Evolutionary conservation across 2,329 filamentous ascomycete species (phyloP).

Genomic region (Paraconiothyrium sp.): DNA sequence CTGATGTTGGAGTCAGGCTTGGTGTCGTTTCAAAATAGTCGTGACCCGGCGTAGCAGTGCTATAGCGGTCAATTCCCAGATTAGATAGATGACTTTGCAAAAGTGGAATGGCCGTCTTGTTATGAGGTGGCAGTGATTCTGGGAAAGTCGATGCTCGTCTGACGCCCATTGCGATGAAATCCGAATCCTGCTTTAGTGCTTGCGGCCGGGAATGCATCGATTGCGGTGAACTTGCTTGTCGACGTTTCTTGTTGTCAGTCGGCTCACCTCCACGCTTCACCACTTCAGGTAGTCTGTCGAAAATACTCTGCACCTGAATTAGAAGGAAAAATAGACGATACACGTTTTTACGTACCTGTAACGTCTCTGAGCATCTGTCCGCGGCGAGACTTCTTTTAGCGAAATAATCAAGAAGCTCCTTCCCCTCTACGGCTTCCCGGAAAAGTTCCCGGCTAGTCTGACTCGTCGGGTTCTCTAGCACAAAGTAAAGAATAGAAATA

Average conservation of each 20-base stretch:
- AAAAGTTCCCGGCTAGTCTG: slow-evolving; percentile 80
- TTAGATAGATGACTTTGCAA: slow-evolving; percentile 41
- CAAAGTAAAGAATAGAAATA: slow-evolving; percentile 80
- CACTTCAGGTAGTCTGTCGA: slow-evolving; percentile 81
- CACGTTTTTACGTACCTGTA: slow-evolving; percentile 68
- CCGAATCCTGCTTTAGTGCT: slow-evolving; percentile 35
- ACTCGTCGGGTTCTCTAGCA: slow-evolving; percentile 81
- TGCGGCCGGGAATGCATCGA: slow-evolving; percentile 37
- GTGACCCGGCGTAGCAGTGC: slow-evolving; percentile 36
- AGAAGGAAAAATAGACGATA: not conserved
- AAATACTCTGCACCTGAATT: slow-evolving; percentile 68
- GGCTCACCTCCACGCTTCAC: slow-evolving; percentile 61
- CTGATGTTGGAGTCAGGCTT: slow-evolving; percentile 46
- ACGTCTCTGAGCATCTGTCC: slow-evolving; percentile 80
- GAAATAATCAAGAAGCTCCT: slow-evolving; percentile 80
- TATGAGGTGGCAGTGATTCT: slow-evolving; percentile 38
- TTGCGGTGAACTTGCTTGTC: slow-evolving; percentile 50
- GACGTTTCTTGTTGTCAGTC: slow-evolving; percentile 47
- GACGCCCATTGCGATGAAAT: slow-evolving; percentile 29
- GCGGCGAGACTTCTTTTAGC: slow-evolving; percentile 88
- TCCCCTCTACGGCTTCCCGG: slow-evolving; percentile 84
- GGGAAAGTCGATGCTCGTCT: slow-evolving; percentile 50
- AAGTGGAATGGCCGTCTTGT: slow-evolving; percentile 40
- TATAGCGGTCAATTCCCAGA: slow-evolving; percentile 40
- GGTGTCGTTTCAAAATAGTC: slow-evolving; percentile 44